Evolutionary conservation across 306 rosid species (phyloP).

Genomic region (Cicer bijugum): DNA sequence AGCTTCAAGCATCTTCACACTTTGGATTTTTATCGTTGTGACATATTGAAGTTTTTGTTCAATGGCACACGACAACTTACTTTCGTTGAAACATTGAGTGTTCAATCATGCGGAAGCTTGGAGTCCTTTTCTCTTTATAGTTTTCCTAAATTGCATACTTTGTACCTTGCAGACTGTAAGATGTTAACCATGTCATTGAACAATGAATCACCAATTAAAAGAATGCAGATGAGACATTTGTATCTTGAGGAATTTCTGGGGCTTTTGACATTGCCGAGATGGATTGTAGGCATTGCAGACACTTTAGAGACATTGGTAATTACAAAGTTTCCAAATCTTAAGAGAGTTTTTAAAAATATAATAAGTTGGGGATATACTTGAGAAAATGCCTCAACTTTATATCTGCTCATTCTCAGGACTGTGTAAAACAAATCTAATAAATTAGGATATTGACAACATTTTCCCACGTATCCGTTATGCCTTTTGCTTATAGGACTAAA

Average conservation of each 20-base stretch:
- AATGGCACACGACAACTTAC: not conserved
- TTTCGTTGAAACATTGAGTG: not conserved
- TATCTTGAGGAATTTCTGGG: not conserved
- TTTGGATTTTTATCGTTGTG: not conserved
- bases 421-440: no score
- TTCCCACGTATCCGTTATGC: no score
- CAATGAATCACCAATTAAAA: not conserved
- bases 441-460: no score
- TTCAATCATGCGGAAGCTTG: not conserved
- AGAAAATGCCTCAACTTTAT: no score
- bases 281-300: not conserved
- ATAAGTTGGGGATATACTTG: no score
- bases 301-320: slow-evolving; percentile 12
- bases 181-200: not conserved
- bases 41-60: not conserved
- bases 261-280: not conserved
- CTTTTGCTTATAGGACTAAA: no score
- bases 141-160: slow-evolving; percentile 14
- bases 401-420: no score
- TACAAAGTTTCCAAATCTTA: not conserved
- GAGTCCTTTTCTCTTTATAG: not conserved
- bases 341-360: not conserved
- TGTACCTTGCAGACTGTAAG: not conserved
- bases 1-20: not conserved
- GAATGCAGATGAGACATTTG: not conserved